phyloP scores from a whole-genome alignment of 495 filamentous ascomycete species.

The Chaetomidium leptoderma region DNA sequence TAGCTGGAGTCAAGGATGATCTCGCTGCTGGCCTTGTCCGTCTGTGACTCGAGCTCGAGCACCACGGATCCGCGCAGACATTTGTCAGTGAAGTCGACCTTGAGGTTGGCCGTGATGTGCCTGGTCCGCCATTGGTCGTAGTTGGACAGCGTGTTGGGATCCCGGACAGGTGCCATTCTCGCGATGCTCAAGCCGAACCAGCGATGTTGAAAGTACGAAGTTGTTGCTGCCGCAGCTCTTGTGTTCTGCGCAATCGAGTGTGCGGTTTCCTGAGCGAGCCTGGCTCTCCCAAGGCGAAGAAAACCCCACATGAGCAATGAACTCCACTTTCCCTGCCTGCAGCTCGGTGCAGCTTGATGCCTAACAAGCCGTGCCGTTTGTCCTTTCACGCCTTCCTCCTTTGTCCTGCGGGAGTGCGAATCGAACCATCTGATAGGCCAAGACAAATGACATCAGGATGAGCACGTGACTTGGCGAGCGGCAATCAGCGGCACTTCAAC shows the following conservation, averaged over 20 bases:
- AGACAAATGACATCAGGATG: neutral
- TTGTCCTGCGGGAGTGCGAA: conserved; percentile 16
- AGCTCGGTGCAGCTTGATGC: conserved; percentile 11
- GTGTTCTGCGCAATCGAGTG: conserved; percentile 15
- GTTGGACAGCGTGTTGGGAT: conserved; percentile 90
- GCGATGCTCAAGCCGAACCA: conserved; percentile 33
- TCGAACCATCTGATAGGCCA: conserved; percentile 23
- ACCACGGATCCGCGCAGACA: conserved; percentile 69
- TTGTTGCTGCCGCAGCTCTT: conserved; percentile 16
- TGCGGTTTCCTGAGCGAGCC: conserved; percentile 27
- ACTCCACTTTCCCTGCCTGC: neutral
- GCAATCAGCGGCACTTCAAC: neutral
- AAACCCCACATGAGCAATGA: conserved; percentile 30
- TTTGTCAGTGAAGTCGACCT: conserved; percentile 74
- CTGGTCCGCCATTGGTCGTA: conserved; percentile 78
- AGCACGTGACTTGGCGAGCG: conserved; percentile 2
- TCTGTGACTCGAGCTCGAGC: conserved; percentile 67
- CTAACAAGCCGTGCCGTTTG: conserved; percentile 12
- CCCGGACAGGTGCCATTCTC: conserved; percentile 56
- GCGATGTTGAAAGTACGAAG: conserved; percentile 19
- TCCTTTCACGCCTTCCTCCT: conserved; percentile 30
- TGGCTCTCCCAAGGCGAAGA: conserved; percentile 25
- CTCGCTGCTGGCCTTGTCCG: conserved; percentile 62
- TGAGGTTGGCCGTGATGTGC: conserved; percentile 73
- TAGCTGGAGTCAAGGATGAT: conserved; percentile 84